Percentiles rank a stretch among this genome's conserved stretches.
These are phyloP conservation scores for Penicillium sp. DNA, from an alignment of 2,329 filamentous ascomycete species.

Conservation along the genomic window DNA sequence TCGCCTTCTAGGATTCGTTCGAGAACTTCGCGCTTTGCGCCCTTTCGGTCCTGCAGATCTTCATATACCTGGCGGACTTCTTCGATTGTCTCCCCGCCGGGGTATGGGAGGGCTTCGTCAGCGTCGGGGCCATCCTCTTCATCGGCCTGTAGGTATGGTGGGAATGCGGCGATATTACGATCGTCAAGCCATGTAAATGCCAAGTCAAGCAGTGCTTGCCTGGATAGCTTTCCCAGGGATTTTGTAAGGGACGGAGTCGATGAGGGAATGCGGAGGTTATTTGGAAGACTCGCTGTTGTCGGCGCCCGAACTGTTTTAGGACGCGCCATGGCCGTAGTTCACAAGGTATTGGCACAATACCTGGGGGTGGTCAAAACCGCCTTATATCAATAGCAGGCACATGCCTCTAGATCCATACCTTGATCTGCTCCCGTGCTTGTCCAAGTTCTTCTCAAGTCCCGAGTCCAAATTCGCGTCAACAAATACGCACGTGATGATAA, in stretches of 20 bases:
- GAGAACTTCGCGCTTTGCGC: constrained; percentile 54
- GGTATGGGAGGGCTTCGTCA: constrained; percentile 65
- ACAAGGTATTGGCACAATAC: background rate
- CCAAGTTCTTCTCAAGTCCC: background rate
- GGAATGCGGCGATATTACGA: constrained; percentile 58
- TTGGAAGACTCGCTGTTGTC: constrained; percentile 68
- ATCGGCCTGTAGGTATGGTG: constrained; percentile 57
- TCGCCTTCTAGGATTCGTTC: constrained; percentile 58
- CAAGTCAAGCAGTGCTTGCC: constrained; percentile 68
- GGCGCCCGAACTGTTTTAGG: constrained; percentile 52
- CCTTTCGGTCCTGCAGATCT: constrained; percentile 56
- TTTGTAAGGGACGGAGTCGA: constrained; percentile 64
- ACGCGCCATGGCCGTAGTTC: constrained; percentile 29
- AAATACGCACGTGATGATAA: constrained; percentile 9
- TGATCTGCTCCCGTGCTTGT: background rate
- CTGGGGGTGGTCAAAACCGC: too few relatives aligned
- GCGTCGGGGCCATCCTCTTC: constrained; percentile 53
- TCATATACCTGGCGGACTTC: constrained; percentile 66
- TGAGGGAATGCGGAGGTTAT: constrained; percentile 65
- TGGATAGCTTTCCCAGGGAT: constrained; percentile 66
- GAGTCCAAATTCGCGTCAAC: background rate
- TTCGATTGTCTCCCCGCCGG: constrained; percentile 62
- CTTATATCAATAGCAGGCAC: background rate
- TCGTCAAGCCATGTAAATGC: constrained; percentile 75
- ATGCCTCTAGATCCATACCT: background rate